phyloP scores from a whole-genome alignment of 1,139 yeast species.

The Saccharomyces uvarum region DNA sequence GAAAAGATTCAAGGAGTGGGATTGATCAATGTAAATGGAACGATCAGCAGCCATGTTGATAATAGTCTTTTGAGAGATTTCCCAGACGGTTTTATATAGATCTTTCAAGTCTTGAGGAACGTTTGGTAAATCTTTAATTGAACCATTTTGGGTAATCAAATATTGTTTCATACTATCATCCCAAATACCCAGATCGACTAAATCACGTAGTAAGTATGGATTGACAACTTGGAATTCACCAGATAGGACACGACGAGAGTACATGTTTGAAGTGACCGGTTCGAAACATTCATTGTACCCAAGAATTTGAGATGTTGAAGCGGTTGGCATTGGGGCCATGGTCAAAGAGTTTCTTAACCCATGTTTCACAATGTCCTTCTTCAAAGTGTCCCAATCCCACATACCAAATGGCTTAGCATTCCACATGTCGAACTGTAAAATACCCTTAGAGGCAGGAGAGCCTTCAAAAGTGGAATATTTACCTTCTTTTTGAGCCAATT shows the following conservation, averaged over 20 bases:
- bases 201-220: slow-evolving; percentile 71
- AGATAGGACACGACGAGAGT: slow-evolving; percentile 76
- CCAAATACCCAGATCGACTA: slow-evolving; percentile 82
- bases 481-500: slow-evolving; percentile 60
- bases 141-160: slow-evolving; percentile 74
- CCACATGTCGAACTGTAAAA: slow-evolving; percentile 78
- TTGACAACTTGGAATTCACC: slow-evolving; percentile 88
- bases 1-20: slow-evolving; percentile 84
- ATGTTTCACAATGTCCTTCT: slow-evolving; percentile 48
- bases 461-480: slow-evolving; percentile 63
- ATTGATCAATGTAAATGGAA: slow-evolving; percentile 88
- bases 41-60: slow-evolving; percentile 96
- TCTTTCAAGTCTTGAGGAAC: slow-evolving; percentile 74
- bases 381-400: slow-evolving; percentile 65
- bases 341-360: slow-evolving; percentile 78
- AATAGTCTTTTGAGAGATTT: slow-evolving; percentile 77
- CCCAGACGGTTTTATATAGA: slow-evolving; percentile 94
- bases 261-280: slow-evolving; percentile 83
- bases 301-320: slow-evolving; percentile 83
- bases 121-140: slow-evolving; percentile 67
- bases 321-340: slow-evolving; percentile 93
- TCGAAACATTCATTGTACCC: slow-evolving; percentile 90
- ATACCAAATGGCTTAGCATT: slow-evolving; percentile 56
- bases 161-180: slow-evolving; percentile 70
- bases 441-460: slow-evolving; percentile 77